Percentiles rank a stretch among this genome's conserved stretches.
Conservation (phyloP, 169 alveolate genomes). For the Plasmodium coatneyi region DNA sequence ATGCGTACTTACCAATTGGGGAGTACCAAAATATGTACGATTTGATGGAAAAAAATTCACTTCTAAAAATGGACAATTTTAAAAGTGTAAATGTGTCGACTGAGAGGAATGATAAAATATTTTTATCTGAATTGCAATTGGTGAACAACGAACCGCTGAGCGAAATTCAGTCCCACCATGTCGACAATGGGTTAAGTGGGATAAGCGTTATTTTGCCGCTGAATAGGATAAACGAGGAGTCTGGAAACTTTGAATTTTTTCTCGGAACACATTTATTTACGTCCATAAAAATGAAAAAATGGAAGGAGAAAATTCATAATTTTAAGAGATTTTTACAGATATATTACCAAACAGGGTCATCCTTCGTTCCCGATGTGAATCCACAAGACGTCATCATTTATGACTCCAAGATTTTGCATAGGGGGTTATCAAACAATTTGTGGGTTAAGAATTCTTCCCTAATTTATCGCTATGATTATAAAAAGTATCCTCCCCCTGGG, state of each 20-base stretch:
- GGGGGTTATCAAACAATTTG: slow-evolving; percentile 63
- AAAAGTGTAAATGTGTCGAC: slow-evolving; percentile 3
- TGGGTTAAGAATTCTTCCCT: slow-evolving; percentile 61
- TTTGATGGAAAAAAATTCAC: slow-evolving; percentile 1
- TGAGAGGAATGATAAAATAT: slow-evolving; percentile 36
- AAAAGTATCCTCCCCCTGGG: slow-evolving; percentile 72
- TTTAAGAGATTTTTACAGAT: slow-evolving; percentile 31
- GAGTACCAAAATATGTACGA: slow-evolving; percentile 15
- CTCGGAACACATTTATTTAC: slow-evolving; percentile 66
- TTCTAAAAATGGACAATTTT: slow-evolving; percentile 9
- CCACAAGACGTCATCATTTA: slow-evolving; percentile 56
- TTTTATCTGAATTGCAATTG: slow-evolving; percentile 64
- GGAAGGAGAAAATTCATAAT: slow-evolving; percentile 5
- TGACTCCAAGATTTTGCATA: slow-evolving; percentile 62
- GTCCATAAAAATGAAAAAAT: slow-evolving; percentile 23
- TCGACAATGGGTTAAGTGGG: slow-evolving; percentile 63
- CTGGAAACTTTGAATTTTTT: slow-evolving; percentile 72
- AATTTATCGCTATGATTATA: slow-evolving; percentile 66
- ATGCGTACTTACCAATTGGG: slow-evolving; percentile 55
- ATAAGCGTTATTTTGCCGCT: slow-evolving; percentile 41
- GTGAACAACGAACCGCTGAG: slow-evolving; percentile 61
- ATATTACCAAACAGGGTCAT: slow-evolving; percentile 66
- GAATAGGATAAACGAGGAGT: slow-evolving; percentile 38
- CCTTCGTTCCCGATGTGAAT: slow-evolving; percentile 43
- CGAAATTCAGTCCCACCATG: slow-evolving; percentile 60